Conservation (phyloP, 345 rosid species). For the Lepidium sativum region DNA sequence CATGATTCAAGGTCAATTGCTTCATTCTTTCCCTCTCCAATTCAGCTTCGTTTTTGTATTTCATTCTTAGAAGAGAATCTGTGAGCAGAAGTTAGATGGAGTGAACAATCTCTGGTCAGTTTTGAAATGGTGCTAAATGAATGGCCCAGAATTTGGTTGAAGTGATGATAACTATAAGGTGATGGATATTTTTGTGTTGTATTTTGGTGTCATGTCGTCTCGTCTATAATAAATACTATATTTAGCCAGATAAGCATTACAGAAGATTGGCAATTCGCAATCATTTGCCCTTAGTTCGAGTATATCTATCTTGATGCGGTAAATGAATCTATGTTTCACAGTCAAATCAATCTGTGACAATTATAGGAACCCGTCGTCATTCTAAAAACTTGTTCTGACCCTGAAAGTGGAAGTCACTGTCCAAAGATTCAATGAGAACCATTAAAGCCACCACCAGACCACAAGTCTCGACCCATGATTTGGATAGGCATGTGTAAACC, state of each 20-base stretch:
- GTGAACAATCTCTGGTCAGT: constrained; percentile 6
- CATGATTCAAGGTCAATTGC: constrained; percentile 3
- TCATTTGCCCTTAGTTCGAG: no score
- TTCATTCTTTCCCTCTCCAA: constrained; percentile 5
- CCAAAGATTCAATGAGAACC: neutral
- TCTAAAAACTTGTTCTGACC: neutral
- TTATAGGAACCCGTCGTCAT: neutral
- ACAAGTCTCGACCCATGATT: neutral
- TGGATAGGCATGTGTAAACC: neutral
- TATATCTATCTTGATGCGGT: no score
- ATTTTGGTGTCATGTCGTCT: constrained; percentile 10
- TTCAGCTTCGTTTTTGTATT: constrained; percentile 14
- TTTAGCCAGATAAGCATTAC: constrained; percentile 1
- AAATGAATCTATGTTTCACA: neutral
- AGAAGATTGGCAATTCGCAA: neutral
- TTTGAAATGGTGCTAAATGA: constrained; percentile 10
- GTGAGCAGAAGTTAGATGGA: neutral
- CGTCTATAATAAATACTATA: constrained; percentile 6
- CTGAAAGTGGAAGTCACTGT: constrained; percentile 11
- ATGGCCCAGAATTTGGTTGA: constrained; percentile 7
- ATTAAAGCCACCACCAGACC: neutral
- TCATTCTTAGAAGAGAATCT: constrained; percentile 1
- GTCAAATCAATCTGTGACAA: constrained; percentile 13
- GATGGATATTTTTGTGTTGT: constrained; percentile 10
- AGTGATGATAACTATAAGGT: constrained; percentile 15